phyloP scores from a whole-genome alignment of 1,284 basidiomycete genomes.

The Anthracocystis walkeri region DNA sequence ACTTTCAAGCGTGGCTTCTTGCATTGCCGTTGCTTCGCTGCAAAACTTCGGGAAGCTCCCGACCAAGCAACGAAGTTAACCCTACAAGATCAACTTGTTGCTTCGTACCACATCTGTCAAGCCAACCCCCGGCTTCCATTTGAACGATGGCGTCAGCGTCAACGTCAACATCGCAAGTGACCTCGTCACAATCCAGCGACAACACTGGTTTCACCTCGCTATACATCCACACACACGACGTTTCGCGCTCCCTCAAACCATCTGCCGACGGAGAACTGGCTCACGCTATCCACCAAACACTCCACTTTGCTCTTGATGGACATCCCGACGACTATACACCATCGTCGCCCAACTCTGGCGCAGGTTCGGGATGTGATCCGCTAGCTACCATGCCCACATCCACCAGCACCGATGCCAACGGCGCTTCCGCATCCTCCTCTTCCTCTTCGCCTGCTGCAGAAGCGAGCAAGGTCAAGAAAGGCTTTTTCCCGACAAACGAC shows the following conservation, averaged over 20 bases:
- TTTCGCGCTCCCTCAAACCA: slow-evolving; percentile 58
- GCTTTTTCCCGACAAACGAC: slow-evolving; percentile 52
- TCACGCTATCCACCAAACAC: slow-evolving; percentile 63
- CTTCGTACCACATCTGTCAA: too few relatives aligned
- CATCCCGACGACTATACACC: slow-evolving; percentile 57
- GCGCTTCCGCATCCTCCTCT: slow-evolving; percentile 7
- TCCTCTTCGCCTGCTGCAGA: slow-evolving; percentile 9
- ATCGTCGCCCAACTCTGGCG: slow-evolving; percentile 20
- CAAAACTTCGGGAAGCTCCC: too few relatives aligned
- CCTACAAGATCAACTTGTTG: too few relatives aligned
- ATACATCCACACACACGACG: slow-evolving; percentile 63
- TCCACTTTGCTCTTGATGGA: slow-evolving; percentile 64
- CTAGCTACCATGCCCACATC: slow-evolving; percentile 41
- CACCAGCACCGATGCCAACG: neutral
- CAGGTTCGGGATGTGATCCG: slow-evolving; percentile 31
- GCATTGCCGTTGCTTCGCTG: slow-evolving; percentile 12
- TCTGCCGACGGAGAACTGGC: slow-evolving; percentile 61
- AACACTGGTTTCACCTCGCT: slow-evolving; percentile 33
- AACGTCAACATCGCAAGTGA: neutral
- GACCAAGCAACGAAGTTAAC: too few relatives aligned
- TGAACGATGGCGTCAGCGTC: neutral
- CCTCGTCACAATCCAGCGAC: neutral
- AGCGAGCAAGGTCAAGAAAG: slow-evolving; percentile 26
- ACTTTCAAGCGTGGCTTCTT: slow-evolving; percentile 19
- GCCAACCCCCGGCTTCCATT: too few relatives aligned